These are phyloP conservation scores for Oehlia diaphana DNA, from an alignment of 192 early-diverging fungal species.

Conservation along the genomic window DNA sequence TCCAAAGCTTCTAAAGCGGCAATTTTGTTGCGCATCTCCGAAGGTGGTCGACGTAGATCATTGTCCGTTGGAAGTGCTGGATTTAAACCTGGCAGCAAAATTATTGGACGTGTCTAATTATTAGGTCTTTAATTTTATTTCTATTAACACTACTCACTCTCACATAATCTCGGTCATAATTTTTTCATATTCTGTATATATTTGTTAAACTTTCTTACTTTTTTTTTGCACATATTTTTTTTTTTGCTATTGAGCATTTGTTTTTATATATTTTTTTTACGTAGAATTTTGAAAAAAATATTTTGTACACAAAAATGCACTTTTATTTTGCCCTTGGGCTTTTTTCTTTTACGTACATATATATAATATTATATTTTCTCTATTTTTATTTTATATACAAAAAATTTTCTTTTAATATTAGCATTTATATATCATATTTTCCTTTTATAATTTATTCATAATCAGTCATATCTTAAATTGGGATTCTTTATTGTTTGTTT, in stretches of 20 bases:
- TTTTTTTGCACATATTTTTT: constrained; percentile 6
- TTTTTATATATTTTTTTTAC: constrained; percentile 4
- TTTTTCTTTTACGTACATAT: neutral
- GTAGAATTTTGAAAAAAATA: neutral
- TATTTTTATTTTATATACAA: neutral
- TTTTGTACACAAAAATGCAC: neutral
- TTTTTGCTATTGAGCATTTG: neutral
- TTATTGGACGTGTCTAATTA: neutral
- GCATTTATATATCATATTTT: neutral
- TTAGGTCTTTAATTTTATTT: neutral
- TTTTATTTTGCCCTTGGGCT: neutral
- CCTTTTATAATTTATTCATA: neutral
- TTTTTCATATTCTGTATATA: neutral
- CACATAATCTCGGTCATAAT: neutral
- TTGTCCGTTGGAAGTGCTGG: constrained; percentile 16
- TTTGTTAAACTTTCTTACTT: neutral
- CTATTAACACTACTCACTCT: constrained; percentile 1
- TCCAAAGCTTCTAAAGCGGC: constrained; percentile 22
- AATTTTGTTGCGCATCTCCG: constrained; percentile 19
- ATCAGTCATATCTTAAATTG: neutral
- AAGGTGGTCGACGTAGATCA: constrained; percentile 18
- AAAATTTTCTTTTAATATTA: neutral
- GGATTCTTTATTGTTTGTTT: neutral
- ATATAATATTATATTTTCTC: neutral
- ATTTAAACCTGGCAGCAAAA: constrained; percentile 15